Conservation (phyloP, 2,329 filamentous ascomycete genomes). For the Chaetomiaceae sp. region DNA sequence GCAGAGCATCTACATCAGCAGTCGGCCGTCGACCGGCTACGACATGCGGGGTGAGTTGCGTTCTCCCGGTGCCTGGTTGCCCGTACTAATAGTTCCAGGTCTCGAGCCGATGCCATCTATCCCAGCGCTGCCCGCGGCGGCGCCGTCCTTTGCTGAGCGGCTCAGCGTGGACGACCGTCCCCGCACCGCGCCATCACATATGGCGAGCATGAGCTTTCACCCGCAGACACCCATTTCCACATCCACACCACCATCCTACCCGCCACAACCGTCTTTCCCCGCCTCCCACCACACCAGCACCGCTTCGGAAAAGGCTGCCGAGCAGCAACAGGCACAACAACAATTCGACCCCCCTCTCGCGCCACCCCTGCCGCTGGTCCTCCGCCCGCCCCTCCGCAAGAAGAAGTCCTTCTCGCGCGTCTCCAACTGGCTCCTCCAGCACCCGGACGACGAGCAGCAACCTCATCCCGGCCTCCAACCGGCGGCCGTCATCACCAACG, state of each 20-base stretch:
- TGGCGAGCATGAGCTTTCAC: slow-evolving; percentile 4
- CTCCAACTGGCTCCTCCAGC: slow-evolving; percentile 54
- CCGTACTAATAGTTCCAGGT: slow-evolving; percentile 28
- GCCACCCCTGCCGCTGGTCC: slow-evolving; percentile 52
- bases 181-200: slow-evolving; percentile 32
- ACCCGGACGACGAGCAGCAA: slow-evolving; percentile 25
- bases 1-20: slow-evolving; percentile 50
- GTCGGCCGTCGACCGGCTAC: slow-evolving; percentile 47
- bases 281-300: slow-evolving; percentile 14
- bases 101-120: slow-evolving; percentile 49
- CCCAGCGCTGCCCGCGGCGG: slow-evolving; percentile 50
- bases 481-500: slow-evolving; percentile 45
- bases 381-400: slow-evolving; percentile 56
- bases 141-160: slow-evolving; percentile 52
- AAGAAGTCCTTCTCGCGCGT: slow-evolving; percentile 61
- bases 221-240: slow-evolving; percentile 17
- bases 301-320: slow-evolving; percentile 17
- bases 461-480: slow-evolving; percentile 28
- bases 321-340: slow-evolving; percentile 19
- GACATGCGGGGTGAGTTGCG: slow-evolving; percentile 32
- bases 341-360: slow-evolving; percentile 38
- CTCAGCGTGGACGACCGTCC: slow-evolving; percentile 44
- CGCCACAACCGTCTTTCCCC: slow-evolving; percentile 21
- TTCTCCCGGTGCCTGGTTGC: neutral
- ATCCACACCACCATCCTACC: no score